Conservation (phyloP, 768 basidiomycete genomes). For the Boletus huronensis region DNA sequence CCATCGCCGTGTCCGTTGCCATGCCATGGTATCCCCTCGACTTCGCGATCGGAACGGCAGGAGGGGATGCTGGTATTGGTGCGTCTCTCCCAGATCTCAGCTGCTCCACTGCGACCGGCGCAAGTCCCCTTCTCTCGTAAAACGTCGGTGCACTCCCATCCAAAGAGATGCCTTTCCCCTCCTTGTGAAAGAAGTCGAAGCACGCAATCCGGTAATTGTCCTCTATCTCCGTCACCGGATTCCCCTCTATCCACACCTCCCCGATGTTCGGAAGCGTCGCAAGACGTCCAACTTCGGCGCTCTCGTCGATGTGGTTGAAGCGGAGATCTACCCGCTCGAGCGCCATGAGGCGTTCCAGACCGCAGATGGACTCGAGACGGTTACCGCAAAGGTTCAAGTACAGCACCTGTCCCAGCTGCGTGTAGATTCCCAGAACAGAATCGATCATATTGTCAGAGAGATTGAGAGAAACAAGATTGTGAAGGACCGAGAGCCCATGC, state of each 20-base stretch:
- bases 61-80: slow-evolving; percentile 54
- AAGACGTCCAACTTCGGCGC: slow-evolving; percentile 80
- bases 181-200: slow-evolving; percentile 81
- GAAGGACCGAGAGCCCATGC: slow-evolving; percentile 64
- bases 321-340: slow-evolving; percentile 86
- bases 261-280: slow-evolving; percentile 73
- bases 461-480: slow-evolving; percentile 86
- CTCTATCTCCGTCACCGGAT: slow-evolving; percentile 70
- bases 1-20: slow-evolving; percentile 18
- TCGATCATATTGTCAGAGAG: slow-evolving; percentile 98
- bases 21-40: slow-evolving; percentile 11
- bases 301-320: slow-evolving; percentile 74
- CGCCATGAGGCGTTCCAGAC: slow-evolving; percentile 83
- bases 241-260: slow-evolving; percentile 82
- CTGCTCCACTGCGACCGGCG: slow-evolving; percentile 47
- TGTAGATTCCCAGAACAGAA: slow-evolving; percentile 86
- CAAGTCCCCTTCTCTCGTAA: slow-evolving; percentile 64
- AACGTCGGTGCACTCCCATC: slow-evolving; percentile 72
- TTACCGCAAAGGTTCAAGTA: slow-evolving; percentile 81
- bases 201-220: slow-evolving; percentile 72
- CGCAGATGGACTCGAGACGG: slow-evolving; percentile 91
- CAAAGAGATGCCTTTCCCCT: slow-evolving; percentile 72
- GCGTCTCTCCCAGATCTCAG: slow-evolving; percentile 47
- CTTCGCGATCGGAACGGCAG: slow-evolving; percentile 52
- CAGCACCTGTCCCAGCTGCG: slow-evolving; percentile 71